Evolutionary conservation across 176 grass and related monocot species (phyloP), one percentile per base, ranked within the genome.

Genomic region (Zoysia pacifica): DNA sequence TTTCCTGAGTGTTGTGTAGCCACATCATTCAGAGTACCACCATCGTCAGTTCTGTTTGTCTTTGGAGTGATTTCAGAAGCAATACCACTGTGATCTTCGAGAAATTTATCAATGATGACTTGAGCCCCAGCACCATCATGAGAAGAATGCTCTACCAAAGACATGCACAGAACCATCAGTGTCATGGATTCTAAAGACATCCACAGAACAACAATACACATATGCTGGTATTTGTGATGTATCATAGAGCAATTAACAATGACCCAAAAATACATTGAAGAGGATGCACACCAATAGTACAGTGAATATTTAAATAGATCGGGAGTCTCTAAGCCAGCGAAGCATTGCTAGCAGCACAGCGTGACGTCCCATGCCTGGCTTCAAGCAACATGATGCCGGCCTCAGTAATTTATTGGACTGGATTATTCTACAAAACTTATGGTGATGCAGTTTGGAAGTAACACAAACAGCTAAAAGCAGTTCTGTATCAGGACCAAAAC

Each of bases 61-160:
- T 76, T 72, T 20, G 35, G 44, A 56, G 18, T 51, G 58, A 49
- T 39, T 63, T 78, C 54, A 48, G 75, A 74, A 74, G 70, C 42
- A 14, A 48, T 2, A 6, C 54, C 11, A 8, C n/a, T 46, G 68
- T 69, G 4, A 20, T 73, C 62, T 67, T 86, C 76, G 49, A 50
- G 4, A 7, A 7, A 48, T 73, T 28, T 65, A 76, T 48, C 47
- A n/a, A 53, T 16, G 18, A 11, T 58, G 48, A n/a, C 36, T 65
- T 70, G 58, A 81, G 37, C 12, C 9, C 12, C 49, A 43, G 56
- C 9, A 65, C 11, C 72, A 45, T 72, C 6, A 72, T 36, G 48
- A 20, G 77, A 77, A 66, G 66, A 65, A 36, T 59, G 68, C 74
- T 45, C 77, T 89, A 65, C 35, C 72, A 38, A 85, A 59, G 58